Conservation (phyloP, 768 basidiomycete species). For the Strobilomyces dryophilus region DNA sequence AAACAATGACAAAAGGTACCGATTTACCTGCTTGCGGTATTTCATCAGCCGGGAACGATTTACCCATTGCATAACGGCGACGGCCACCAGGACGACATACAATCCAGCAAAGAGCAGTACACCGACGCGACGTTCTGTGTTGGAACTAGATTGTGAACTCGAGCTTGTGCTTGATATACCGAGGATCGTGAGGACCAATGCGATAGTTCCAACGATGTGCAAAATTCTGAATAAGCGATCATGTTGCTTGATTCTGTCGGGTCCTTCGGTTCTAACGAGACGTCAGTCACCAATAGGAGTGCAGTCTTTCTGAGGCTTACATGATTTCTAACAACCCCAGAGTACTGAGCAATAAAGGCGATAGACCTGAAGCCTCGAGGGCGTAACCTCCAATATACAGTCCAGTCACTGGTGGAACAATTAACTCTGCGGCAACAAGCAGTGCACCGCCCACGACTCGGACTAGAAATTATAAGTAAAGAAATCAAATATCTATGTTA, state of each 20-base stretch:
- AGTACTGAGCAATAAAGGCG: conserved; percentile 36
- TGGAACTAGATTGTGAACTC: conserved; percentile 17
- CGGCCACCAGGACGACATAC: conserved; percentile 43
- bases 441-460: conserved; percentile 56
- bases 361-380: conserved; percentile 36
- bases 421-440: conserved; percentile 50
- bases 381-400: conserved; percentile 52
- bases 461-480: conserved; percentile 33
- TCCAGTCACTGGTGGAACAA: conserved; percentile 35
- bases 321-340: conserved; percentile 34
- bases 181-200: conserved; percentile 30
- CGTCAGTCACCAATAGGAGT: conserved; percentile 2
- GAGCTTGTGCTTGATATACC: conserved; percentile 25
- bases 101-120: conserved; percentile 31
- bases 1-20: neutral
- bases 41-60: conserved; percentile 36
- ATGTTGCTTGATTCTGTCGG: conserved; percentile 16
- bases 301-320: conserved; percentile 23
- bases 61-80: conserved; percentile 49
- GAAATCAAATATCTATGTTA: neutral
- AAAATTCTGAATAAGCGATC: conserved; percentile 23
- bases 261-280: conserved; percentile 27
- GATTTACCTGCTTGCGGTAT: conserved; percentile 33
- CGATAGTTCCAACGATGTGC: conserved; percentile 25
- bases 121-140: conserved; percentile 31